Percentiles rank a stretch among this genome's conserved stretches.
Conservation (phyloP, 306 rosid species). For the Phaseolus lunatus region DNA sequence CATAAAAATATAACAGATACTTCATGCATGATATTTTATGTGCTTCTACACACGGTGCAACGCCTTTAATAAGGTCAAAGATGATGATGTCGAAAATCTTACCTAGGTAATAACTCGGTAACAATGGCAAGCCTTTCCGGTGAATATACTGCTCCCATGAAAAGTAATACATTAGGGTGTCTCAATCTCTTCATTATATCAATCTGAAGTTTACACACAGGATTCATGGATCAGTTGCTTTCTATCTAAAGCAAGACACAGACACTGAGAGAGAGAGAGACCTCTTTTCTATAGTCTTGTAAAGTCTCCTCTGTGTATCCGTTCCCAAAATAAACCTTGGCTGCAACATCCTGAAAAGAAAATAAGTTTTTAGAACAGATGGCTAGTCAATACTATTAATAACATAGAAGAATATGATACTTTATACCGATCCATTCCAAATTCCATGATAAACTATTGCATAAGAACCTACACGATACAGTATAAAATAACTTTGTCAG, state of each 20-base stretch:
- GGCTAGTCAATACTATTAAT: constrained; percentile 1
- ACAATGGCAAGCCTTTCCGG: constrained; percentile 73
- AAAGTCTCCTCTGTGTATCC: constrained; percentile 59
- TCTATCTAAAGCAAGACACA: constrained; percentile 29
- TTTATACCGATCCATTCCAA: constrained; percentile 81
- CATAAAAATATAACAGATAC: constrained; percentile 9
- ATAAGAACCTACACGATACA: constrained; percentile 62
- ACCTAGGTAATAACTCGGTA: constrained; percentile 83
- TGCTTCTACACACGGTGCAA: constrained; percentile 38
- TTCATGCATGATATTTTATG: constrained; percentile 10
- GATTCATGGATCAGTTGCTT: constrained; percentile 39
- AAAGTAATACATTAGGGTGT: constrained; percentile 84
- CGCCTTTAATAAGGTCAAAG: constrained; percentile 26
- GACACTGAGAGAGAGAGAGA: constrained; percentile 5
- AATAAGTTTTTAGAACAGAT: constrained; percentile 29
- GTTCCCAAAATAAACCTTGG: constrained; percentile 70
- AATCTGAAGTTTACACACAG: constrained; percentile 56
- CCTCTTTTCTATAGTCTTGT: constrained; percentile 73
- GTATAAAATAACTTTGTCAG: constrained; percentile 10
- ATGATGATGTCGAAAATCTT: constrained; percentile 40
- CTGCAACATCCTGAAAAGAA: constrained; percentile 69
- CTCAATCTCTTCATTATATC: constrained; percentile 86
- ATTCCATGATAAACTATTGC: constrained; percentile 77
- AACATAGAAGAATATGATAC: constrained; percentile 34
- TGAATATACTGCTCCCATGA: constrained; percentile 84